phyloP scores from a whole-genome alignment of 2,329 filamentous ascomycete genomes.

The Westerdykella aurantiaca region DNA sequence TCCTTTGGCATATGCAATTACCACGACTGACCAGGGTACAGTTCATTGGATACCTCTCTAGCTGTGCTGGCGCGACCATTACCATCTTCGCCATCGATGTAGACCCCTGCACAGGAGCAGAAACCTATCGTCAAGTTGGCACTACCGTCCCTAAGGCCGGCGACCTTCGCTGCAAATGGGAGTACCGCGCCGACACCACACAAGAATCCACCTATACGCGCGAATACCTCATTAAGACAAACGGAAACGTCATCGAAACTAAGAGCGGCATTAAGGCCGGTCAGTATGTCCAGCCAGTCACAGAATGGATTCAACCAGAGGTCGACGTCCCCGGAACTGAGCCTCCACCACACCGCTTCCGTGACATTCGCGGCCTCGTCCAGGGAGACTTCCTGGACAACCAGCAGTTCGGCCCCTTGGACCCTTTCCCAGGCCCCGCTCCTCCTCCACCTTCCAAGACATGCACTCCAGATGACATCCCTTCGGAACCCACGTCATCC shows the following conservation, averaged over 20 bases:
- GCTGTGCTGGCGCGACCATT: constrained; percentile 29
- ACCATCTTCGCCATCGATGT: constrained; percentile 39
- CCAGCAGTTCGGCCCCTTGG: constrained; percentile 35
- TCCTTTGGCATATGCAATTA: constrained; percentile 1
- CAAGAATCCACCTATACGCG: constrained; percentile 35
- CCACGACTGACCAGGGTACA: constrained; percentile 1
- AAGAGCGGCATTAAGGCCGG: constrained; percentile 40
- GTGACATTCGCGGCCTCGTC: constrained; percentile 34
- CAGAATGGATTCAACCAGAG: constrained; percentile 44
- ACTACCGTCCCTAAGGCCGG: constrained; percentile 25
- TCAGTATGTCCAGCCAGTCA: constrained; percentile 39
- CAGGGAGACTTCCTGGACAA: constrained; percentile 26
- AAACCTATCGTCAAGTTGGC: constrained; percentile 33
- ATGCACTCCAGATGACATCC: constrained; percentile 18
- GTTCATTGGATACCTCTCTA: constrained; percentile 39
- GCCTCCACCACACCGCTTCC: constrained; percentile 21
- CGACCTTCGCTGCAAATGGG: constrained; percentile 39
- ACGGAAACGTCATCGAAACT: constrained; percentile 29
- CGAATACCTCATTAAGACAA: constrained; percentile 38
- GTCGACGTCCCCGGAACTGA: constrained; percentile 36
- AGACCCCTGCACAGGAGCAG: constrained; percentile 40
- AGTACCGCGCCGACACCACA: constrained; percentile 26
- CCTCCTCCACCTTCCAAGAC: constrained; percentile 23
- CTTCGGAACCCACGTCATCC: constrained; percentile 1
- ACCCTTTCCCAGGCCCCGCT: constrained; percentile 32